phyloP scores from a whole-genome alignment of 2,329 filamentous ascomycete species.

The Penicillium occitanis region DNA sequence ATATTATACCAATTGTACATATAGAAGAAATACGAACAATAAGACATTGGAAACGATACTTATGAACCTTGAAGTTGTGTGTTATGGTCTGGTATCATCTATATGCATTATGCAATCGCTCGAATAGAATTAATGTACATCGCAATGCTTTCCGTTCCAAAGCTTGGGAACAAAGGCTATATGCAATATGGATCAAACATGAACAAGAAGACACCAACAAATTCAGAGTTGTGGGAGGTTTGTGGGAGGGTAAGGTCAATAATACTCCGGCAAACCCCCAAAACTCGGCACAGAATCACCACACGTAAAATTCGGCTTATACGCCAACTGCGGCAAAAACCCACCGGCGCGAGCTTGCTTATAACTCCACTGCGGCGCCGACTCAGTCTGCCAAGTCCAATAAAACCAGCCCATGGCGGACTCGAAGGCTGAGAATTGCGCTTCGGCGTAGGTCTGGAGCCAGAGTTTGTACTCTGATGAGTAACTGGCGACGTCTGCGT shows the following conservation, averaged over 20 bases:
- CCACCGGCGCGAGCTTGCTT: constrained; percentile 67
- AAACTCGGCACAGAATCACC: constrained; percentile 49
- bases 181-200: not conserved
- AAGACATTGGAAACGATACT: not conserved
- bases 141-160: not conserved
- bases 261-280: constrained; percentile 44
- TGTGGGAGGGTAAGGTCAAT: constrained; percentile 30
- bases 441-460: constrained; percentile 85
- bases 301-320: constrained; percentile 69
- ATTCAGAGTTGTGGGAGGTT: too few relatives aligned
- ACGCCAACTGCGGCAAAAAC: constrained; percentile 73
- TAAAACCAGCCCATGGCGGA: constrained; percentile 97
- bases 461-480: constrained; percentile 76
- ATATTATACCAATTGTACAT: constrained; percentile 22
- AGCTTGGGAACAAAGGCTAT: not conserved
- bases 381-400: constrained; percentile 96
- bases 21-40: constrained; percentile 11
- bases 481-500: constrained; percentile 69
- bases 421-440: constrained; percentile 94
- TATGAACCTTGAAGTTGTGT: not conserved
- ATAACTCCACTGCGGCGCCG: constrained; percentile 78
- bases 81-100: not conserved
- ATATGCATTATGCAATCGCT: constrained; percentile 11
- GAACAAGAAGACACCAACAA: constrained; percentile 1
- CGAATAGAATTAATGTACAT: not conserved